phyloP scores from a whole-genome alignment of 495 filamentous ascomycete species.

The Hypoxylon cercidicola region DNA sequence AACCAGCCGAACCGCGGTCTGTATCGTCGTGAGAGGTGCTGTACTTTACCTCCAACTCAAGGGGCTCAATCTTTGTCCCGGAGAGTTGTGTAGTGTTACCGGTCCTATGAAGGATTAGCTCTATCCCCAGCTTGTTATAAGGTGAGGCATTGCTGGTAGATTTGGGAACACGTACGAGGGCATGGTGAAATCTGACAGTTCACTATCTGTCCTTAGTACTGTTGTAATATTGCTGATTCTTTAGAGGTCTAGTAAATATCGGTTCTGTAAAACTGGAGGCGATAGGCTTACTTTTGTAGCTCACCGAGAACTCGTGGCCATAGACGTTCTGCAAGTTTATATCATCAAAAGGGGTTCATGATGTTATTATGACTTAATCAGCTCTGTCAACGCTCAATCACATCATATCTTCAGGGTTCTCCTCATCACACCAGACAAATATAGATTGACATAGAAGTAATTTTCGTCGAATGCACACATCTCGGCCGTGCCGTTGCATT shows the following conservation, averaged over 20 bases:
- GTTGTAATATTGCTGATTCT: neutral
- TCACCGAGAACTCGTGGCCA: neutral
- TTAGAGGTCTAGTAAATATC: neutral
- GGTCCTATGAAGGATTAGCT: conserved; percentile 14
- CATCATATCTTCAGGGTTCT: conserved; percentile 2
- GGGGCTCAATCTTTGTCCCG: conserved; percentile 25
- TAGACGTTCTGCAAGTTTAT: no score
- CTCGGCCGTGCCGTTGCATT: no score
- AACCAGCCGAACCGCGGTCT: conserved; percentile 15
- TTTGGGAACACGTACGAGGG: conserved; percentile 16
- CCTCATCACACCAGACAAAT: neutral
- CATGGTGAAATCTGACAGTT: conserved; percentile 10
- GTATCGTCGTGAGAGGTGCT: conserved; percentile 8
- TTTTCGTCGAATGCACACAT: no score
- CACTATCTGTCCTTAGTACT: neutral
- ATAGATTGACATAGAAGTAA: neutral
- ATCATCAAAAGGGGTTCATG: conserved; percentile 22
- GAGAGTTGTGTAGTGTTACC: conserved; percentile 19
- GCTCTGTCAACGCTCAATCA: conserved; percentile 12
- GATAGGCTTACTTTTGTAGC: neutral
- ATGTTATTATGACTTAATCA: conserved; percentile 19
- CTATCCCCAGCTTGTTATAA: neutral
- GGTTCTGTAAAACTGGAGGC: neutral
- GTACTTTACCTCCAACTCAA: conserved; percentile 21
- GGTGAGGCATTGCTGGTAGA: no score